Base-by-base conservation (phyloP, 331 rosid genomes). In the Malus hybrid region DNA sequence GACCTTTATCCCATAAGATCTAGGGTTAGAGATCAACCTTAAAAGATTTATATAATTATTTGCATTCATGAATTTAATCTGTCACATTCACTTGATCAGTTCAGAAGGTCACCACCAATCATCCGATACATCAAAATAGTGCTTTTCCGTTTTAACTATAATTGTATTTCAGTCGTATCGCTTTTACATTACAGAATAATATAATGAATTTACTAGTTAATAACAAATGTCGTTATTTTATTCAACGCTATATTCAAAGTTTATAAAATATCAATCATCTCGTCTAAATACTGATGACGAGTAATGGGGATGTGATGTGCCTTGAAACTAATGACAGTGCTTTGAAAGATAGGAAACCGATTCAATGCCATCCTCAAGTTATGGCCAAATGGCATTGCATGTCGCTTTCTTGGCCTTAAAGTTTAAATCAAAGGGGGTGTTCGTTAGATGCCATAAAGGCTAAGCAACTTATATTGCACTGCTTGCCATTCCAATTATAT, bases 1-100 rank as follows among this genome's bases (percentile, higher is more conserved):
- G 77, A 69, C 81, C 73, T 78, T 85, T 63, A 22, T 48, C 71
- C 74, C 50, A 71, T 76, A 54, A 80, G 79, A 82, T 67, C 79
- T 63, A 22, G 7, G 9, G 1, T 18, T 59, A 60, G 67, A 70
- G 79, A 77, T 82, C 81, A 81, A 74, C 82, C 85, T 86, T 39
- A 80, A 88, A 88, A 86, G 88, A 81, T 73, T 86, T 72, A 76
- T 62, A 65, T 80, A 74, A 80, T 75, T 66, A 67, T 48, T 48
- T 65, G 29, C 70, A 67, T 76, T 76, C 81, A 84, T 65, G 70
- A 76, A 55, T 77, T 75, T 66, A 76, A 76, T 81, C 71, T 70
- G 27, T 54, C 76, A 72, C 68, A 10, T 44, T 34, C 67, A 42
- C 44, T 76, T 27, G 33, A 39, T 77, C 44, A 14, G 55, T 10